Evolutionary conservation across 1,284 basidiomycete species (phyloP), one percentile per base, ranked within the genome.

Genomic region (Cystobasidium sp.): DNA sequence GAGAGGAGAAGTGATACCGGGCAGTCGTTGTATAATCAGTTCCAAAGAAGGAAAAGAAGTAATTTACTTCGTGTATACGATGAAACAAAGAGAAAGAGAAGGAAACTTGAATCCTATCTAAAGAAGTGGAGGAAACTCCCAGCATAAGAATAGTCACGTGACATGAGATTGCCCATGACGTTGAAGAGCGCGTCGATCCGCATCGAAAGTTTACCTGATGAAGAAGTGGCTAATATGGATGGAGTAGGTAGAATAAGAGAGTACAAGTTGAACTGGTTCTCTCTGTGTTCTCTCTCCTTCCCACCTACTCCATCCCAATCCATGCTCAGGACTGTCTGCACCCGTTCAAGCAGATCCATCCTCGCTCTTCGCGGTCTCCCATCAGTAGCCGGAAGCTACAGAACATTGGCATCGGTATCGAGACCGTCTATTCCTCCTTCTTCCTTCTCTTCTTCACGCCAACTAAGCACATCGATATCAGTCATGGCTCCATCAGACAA

Each of bases 401-500:
- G 24, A 31, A 14, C 53, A 56, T 56, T 37, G 14, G n/a, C 52
- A 20, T 37, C 55, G 6, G 4, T 37, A 37, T 22, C 55, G 8
- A 56, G 24, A 14, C 10, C 9, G 24, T 12, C 6, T 39, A 59
- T 43, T 18, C 56, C 37, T 6, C 39, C 31, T 20, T 39, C n/a
- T 8, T 14, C n/a, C 12, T 39, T 18, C 12, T 59, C 56, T 14
- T 59, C 9, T 4, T 18, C 39, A 9, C 18, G 39, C 22, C 56
- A 41, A 14, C 39, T 59, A 16, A 41, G 56, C 56, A 59, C 56
- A 59, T 41, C 56, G 2, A 6, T 39, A 46, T 41, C 31, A 41
- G 47, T 12, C 8, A 63, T 63, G 61, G 44, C 61, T 18, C 44
- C 18, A 24, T 52, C 69, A 64, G 69, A 71, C 49, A 62, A 41